Evolutionary conservation across 305 asterid species (phyloP), one percentile per base, ranked within the genome.

Genomic region (Withania somnifera): DNA sequence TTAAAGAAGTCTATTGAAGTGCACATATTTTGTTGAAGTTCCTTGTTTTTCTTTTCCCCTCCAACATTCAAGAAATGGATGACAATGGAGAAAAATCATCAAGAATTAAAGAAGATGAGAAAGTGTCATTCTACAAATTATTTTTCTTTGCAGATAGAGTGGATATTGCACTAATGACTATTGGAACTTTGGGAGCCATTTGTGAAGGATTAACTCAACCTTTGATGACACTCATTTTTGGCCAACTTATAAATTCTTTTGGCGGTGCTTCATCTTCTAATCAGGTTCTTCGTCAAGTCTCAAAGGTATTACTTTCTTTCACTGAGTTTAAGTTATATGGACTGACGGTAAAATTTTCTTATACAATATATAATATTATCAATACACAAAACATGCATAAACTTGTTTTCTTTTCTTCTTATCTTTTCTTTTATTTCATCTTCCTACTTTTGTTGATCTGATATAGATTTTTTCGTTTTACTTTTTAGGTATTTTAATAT

Each of bases 191-290:
- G 15, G 47, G 83, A 4, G 93, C 95, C 34, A 40, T 85, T 15
- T 92, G 57, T 2, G 86, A 88, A 54, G 97, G 97, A 20, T 30
- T 90, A 67, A 24, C 93, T n/a, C 97, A 92, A 87, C 93, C 95
- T 79, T 1, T 89, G 32, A 92, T 91, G 97, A 85, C 92, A 14
- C 81, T 92, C 10, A 68, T 92, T 19, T 90, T 91, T 79, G 97
- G 93, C 11, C 51, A 90, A 77, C 63, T 91, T 83, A 83, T 92
- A 6, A 88, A 92, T 86, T 68, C 97, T 32, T 90, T 92, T 42
- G 92, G 75, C 9, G 26, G 88, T 20, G 66, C 76, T 1, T 45
- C 86, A 11, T 82, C 66, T 77, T 64, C 3, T 1, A 61, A 88
- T 1, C 51, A 86, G 34, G 89, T 90, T 26, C 88, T 92, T 83